Percentiles rank a stretch among this genome's conserved stretches.
Conservation (phyloP, 441 rosid genomes). For the Macaranga tanarius region DNA sequence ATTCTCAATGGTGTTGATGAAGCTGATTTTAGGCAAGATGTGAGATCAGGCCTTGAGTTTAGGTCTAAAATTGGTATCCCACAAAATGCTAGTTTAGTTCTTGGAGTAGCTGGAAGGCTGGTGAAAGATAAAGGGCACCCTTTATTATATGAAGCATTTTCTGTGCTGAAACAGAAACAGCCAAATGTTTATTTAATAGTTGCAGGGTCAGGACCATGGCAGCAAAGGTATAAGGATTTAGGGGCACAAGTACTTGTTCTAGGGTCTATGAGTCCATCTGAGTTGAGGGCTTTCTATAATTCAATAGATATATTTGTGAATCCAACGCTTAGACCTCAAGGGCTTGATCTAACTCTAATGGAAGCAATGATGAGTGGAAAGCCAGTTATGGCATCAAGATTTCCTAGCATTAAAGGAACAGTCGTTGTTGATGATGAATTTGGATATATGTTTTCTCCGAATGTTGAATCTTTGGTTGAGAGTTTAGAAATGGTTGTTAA, state of each 20-base stretch:
- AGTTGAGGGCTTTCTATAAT: conserved; percentile 68
- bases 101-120: conserved; percentile 83
- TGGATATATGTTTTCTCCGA: conserved; percentile 84
- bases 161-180: conserved; percentile 40
- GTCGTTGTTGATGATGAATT: conserved; percentile 77
- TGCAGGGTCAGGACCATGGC: conserved; percentile 93
- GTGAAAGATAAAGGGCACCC: conserved; percentile 94
- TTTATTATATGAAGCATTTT: conserved; percentile 57
- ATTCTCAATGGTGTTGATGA: conserved; percentile 85
- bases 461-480: conserved; percentile 63
- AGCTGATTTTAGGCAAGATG: conserved; percentile 49
- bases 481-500: conserved; percentile 47
- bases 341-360: conserved; percentile 89
- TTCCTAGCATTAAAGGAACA: conserved; percentile 80
- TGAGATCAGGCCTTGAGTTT: conserved; percentile 44
- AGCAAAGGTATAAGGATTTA: conserved; percentile 61
- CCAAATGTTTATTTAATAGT: conserved; percentile 54
- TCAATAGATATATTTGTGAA: conserved; percentile 74
- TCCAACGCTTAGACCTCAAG: conserved; percentile 90
- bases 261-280: conserved; percentile 66
- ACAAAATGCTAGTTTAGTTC: conserved; percentile 52
- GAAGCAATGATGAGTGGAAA: conserved; percentile 95
- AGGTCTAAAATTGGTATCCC: conserved; percentile 57
- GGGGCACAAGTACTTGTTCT: conserved; percentile 54
- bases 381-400: conserved; percentile 83